These are phyloP conservation scores for Boletus smithii DNA, from an alignment of 1,284 basidiomycete species.

Conservation along the genomic window DNA sequence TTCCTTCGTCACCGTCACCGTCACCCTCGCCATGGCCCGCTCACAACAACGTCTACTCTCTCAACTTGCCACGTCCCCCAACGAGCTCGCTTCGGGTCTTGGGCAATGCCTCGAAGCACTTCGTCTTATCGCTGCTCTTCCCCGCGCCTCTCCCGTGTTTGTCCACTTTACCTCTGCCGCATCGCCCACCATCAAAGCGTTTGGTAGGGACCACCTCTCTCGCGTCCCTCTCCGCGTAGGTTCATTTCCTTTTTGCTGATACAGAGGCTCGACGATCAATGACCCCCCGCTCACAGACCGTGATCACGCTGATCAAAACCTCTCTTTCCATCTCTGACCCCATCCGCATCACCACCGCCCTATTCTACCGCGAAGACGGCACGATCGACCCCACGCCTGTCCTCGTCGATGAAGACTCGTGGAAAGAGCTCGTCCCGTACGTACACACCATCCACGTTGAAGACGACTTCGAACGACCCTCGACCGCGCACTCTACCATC, in stretches of 20 bases:
- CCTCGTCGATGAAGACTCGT: slow-evolving; percentile 31
- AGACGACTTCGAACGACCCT: slow-evolving; percentile 24
- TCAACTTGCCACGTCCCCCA: slow-evolving; percentile 32
- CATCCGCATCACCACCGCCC: slow-evolving; percentile 21
- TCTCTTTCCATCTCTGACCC: slow-evolving; percentile 25
- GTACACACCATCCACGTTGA: slow-evolving; percentile 33
- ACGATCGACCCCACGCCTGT: slow-evolving; percentile 22
- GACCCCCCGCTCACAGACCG: slow-evolving; percentile 20
- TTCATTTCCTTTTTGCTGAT: neutral
- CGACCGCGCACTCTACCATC: slow-evolving; percentile 7
- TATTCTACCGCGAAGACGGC: slow-evolving; percentile 32
- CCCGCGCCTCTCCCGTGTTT: slow-evolving; percentile 28
- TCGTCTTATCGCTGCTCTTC: slow-evolving; percentile 30
- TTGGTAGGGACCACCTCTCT: slow-evolving; percentile 31
- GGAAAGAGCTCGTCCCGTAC: slow-evolving; percentile 33
- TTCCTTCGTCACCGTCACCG: neutral
- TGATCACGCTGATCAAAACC: slow-evolving; percentile 25
- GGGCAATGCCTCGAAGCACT: slow-evolving; percentile 34
- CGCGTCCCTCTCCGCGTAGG: slow-evolving; percentile 33
- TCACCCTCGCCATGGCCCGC: slow-evolving; percentile 25
- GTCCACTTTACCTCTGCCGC: slow-evolving; percentile 22
- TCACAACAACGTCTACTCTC: slow-evolving; percentile 30
- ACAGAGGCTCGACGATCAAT: neutral
- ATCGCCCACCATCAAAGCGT: slow-evolving; percentile 27
- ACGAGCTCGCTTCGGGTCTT: slow-evolving; percentile 31